These are phyloP conservation scores for Fonticula alba DNA, from an alignment of 78 protist genomes.

Conservation along the genomic window DNA sequence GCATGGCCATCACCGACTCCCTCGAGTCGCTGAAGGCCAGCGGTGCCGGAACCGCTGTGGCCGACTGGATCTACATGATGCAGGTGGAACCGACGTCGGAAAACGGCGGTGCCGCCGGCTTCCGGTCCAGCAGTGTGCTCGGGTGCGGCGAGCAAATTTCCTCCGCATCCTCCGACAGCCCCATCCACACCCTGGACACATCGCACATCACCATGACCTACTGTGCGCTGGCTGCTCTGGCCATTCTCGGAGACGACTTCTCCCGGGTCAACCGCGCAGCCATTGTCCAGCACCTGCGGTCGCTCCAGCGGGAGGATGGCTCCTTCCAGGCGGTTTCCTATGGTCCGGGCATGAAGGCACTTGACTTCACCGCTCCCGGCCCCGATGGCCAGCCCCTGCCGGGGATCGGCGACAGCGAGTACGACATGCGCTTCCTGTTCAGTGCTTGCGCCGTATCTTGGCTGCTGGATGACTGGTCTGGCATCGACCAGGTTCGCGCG, in stretches of 20 bases:
- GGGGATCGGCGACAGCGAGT: constrained; percentile 24
- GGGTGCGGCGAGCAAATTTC: background rate
- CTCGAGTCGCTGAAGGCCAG: background rate
- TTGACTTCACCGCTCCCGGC: background rate
- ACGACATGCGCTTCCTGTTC: constrained; percentile 38
- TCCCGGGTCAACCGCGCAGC: constrained; percentile 22
- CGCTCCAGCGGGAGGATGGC: constrained; percentile 3
- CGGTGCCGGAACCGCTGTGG: constrained; percentile 5
- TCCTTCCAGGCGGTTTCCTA: background rate
- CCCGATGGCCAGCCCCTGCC: background rate
- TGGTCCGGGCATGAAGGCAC: background rate
- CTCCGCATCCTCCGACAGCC: background rate
- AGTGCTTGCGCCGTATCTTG: constrained; percentile 26
- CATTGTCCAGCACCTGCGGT: constrained; percentile 11
- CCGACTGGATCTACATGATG: constrained; percentile 24
- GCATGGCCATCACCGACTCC: constrained; percentile 23
- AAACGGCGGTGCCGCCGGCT: constrained; percentile 6
- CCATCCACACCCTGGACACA: background rate
- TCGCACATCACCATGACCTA: constrained; percentile 37
- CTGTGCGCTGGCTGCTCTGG: constrained; percentile 26
- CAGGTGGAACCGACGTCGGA: constrained; percentile 4
- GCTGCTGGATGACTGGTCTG: constrained; percentile 31
- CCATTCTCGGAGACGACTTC: constrained; percentile 26
- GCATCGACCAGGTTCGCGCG: constrained; percentile 14
- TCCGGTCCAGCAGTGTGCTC: constrained; percentile 5